A percentile compares a stretch with the other conserved stretches of the same genome.
Conservation (phyloP, 805 yeast species). For the Saccharomyces jurei region DNA sequence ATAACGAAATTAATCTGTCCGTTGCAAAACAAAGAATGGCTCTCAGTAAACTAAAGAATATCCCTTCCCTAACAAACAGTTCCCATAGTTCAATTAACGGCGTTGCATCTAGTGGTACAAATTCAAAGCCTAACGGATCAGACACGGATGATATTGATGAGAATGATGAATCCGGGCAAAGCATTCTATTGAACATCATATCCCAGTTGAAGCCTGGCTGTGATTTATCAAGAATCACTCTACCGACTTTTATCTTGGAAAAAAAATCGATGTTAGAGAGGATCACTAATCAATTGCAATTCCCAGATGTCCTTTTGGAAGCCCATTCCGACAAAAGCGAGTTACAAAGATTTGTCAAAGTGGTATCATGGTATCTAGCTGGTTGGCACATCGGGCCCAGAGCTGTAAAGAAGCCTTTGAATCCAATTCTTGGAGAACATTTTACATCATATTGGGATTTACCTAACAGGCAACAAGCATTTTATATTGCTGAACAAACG, state of each 20-base stretch:
- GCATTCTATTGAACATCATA: constrained; percentile 77
- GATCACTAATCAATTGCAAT: constrained; percentile 78
- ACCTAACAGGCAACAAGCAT: constrained; percentile 63
- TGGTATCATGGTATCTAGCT: constrained; percentile 84
- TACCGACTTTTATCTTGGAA: constrained; percentile 92
- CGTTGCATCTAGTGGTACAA: constrained; percentile 13
- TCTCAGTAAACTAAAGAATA: neutral
- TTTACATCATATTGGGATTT: constrained; percentile 91
- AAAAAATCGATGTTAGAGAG: constrained; percentile 94
- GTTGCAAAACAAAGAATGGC: neutral
- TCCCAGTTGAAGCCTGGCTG: constrained; percentile 88
- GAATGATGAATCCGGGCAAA: constrained; percentile 83
- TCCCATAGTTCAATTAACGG: constrained; percentile 33
- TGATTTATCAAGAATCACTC: constrained; percentile 81
- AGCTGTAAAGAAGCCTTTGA: constrained; percentile 94
- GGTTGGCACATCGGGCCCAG: constrained; percentile 98
- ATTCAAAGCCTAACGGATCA: neutral
- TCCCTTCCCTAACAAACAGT: constrained; percentile 28
- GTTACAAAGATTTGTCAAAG: constrained; percentile 58
- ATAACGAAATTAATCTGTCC: neutral
- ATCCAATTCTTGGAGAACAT: constrained; percentile 88
- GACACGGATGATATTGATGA: constrained; percentile 78
- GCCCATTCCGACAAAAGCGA: constrained; percentile 59
- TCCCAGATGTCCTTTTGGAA: constrained; percentile 62
- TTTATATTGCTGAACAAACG: constrained; percentile 86